Percentiles rank a stretch among this genome's conserved stretches.
Evolutionary conservation across 2,329 filamentous ascomycete species (phyloP).

Genomic region (Sporothrix pseudoabietina): DNA sequence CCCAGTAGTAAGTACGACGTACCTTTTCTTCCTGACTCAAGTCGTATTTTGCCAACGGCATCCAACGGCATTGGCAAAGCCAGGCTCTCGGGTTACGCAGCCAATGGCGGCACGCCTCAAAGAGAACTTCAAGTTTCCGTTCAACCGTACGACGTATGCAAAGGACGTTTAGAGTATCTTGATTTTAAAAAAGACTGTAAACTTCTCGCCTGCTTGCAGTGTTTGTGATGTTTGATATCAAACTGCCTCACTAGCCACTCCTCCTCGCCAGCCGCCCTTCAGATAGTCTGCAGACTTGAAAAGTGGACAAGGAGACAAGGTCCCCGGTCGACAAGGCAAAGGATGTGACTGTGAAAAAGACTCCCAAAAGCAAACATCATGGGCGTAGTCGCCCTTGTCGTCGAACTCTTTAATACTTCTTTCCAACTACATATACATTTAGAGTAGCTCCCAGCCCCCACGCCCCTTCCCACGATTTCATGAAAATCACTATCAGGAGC

Average conservation of each 20-base stretch:
- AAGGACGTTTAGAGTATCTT: background rate
- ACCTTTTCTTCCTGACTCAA: background rate
- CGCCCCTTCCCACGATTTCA: conserved; percentile 17
- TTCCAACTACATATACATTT: background rate
- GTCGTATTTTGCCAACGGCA: background rate
- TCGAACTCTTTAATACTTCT: background rate
- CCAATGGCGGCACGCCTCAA: background rate
- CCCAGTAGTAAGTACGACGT: no score
- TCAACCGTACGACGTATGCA: background rate
- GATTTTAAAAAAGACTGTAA: background rate
- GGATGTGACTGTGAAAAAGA: background rate
- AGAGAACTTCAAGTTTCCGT: background rate
- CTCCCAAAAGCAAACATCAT: background rate
- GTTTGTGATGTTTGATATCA: background rate
- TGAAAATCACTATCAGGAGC: conserved; percentile 12
- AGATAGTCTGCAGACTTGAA: conserved; percentile 21
- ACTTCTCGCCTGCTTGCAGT: background rate
- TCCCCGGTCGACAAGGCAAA: background rate
- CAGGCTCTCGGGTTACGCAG: background rate
- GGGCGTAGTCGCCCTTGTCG: background rate
- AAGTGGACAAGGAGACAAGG: conserved; percentile 19
- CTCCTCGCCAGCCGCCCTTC: conserved; percentile 1
- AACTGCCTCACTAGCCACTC: background rate
- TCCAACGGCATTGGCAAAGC: background rate
- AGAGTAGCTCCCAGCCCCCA: conserved; percentile 9